Base-by-base conservation (phyloP, 331 rosid genomes). In the Acacia concinna region DNA sequence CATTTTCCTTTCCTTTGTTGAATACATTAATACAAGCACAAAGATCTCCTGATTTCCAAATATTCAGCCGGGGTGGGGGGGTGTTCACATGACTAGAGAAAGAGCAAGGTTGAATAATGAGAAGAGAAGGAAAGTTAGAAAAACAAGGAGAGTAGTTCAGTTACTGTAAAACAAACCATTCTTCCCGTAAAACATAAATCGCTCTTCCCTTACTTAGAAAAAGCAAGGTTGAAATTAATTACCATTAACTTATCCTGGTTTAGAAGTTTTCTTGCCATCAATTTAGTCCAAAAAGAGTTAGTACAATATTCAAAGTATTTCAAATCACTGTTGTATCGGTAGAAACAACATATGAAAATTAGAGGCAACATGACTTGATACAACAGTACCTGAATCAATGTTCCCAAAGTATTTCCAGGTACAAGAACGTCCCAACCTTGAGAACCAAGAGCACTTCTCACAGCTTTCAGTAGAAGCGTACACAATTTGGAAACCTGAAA, bases 391-490 rank as follows among this genome's bases (percentile, higher is more conserved):
- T 91, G 89, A 81, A 93, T 74, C 85, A 96, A 88, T 79, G 93
- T 91, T 88, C 99, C 99, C 13, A 3, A n/a, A 73, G 84, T 90
- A 82, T 81, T 81, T 84, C 98, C 99, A 3, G 97, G 97, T 81
- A 96, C 99, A 80, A 96, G 88, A 82, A 96, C 92, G 86, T 96
- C 99, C 99, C 99, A 96, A 79, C 99, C 98, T 78, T 91, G 87
- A 66, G 98, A 93, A 85, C 91, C 99, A 82, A 96, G 87, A 38
- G 86, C 35, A 70, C 77, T 88, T 91, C 99, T 91, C 73, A 89
- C 92, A 49, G 98, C 91, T 88, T 93, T 96, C 66, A 91, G 83
- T 77, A 96, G 93, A 78, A 96, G 82, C 25, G 96, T 93, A 78
- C 97, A 96, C 21, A 96, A 86, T 84, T 93, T 96, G 31, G 99